Evolutionary conservation across 805 yeast species (phyloP).

Genomic region (Saccharomycopsis sp.): DNA sequence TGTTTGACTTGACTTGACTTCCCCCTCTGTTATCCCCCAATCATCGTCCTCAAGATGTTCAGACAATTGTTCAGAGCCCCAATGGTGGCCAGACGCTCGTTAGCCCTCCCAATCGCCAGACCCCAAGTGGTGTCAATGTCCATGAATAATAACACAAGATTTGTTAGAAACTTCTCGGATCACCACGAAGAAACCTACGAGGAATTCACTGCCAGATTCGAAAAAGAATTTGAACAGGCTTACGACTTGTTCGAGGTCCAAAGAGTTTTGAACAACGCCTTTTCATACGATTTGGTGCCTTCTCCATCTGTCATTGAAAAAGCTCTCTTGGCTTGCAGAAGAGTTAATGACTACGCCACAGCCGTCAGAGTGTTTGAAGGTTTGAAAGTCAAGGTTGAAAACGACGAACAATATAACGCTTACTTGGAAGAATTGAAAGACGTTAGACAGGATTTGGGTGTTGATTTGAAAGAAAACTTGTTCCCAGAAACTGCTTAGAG

Average conservation of each 20-base stretch:
- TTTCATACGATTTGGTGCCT: constrained; percentile 97
- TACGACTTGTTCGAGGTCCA: constrained; percentile 78
- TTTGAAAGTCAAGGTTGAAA: constrained; percentile 91
- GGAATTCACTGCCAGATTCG: constrained; percentile 87
- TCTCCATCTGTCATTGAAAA: constrained; percentile 93
- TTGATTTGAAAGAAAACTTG: constrained; percentile 86
- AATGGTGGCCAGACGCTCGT: constrained; percentile 3
- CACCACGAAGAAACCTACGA: constrained; percentile 91
- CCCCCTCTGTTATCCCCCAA: too few relatives aligned
- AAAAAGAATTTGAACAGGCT: constrained; percentile 92
- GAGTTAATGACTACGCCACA: constrained; percentile 97
- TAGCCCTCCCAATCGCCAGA: constrained; percentile 7
- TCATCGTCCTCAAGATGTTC: too few relatives aligned
- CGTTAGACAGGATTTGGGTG: constrained; percentile 84
- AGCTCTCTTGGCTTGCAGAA: constrained; percentile 96
- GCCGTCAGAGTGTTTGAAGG: constrained; percentile 99
- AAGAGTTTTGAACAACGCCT: constrained; percentile 95
- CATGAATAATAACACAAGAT: too few relatives aligned
- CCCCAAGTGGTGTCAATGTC: too few relatives aligned
- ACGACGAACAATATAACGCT: constrained; percentile 87
- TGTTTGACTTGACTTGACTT: too few relatives aligned
- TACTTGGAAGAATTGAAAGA: constrained; percentile 92
- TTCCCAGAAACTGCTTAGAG: constrained; percentile 35
- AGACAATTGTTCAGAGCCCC: constrained; percentile 15
- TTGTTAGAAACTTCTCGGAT: constrained; percentile 74